Percentiles rank a stretch among this genome's conserved stretches.
Conservation (phyloP, 2,329 filamentous ascomycete genomes). For the Ceratocystis diversiconidia region DNA sequence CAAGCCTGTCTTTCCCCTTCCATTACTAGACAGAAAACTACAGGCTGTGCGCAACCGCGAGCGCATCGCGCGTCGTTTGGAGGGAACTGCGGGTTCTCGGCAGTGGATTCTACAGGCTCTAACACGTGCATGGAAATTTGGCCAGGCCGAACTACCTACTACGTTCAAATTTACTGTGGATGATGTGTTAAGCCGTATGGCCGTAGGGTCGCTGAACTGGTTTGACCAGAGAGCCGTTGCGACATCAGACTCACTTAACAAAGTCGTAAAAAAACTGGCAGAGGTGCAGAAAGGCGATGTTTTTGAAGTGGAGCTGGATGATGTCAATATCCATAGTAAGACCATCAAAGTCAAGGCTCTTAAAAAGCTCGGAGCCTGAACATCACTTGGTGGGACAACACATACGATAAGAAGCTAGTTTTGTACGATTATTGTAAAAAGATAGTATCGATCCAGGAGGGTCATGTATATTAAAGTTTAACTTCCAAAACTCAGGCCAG, state of each 20-base stretch:
- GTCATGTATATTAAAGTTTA: background rate
- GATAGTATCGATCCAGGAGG: background rate
- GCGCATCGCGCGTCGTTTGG: slow-evolving; percentile 34
- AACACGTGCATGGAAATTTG: slow-evolving; percentile 44
- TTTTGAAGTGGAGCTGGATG: slow-evolving; percentile 41
- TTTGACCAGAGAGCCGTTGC: slow-evolving; percentile 29
- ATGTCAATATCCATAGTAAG: slow-evolving; percentile 37
- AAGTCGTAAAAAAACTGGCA: slow-evolving; percentile 27
- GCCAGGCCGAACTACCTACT: slow-evolving; percentile 33
- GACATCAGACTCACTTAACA: slow-evolving; percentile 31
- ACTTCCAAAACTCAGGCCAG: background rate
- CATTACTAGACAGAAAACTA: slow-evolving; percentile 31
- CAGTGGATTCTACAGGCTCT: slow-evolving; percentile 48
- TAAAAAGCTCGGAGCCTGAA: slow-evolving; percentile 17
- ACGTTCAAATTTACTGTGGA: slow-evolving; percentile 36
- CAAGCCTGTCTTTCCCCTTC: background rate
- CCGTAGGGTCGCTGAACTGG: slow-evolving; percentile 35
- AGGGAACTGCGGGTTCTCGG: slow-evolving; percentile 30
- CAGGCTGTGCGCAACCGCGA: slow-evolving; percentile 40
- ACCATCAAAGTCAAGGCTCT: slow-evolving; percentile 35
- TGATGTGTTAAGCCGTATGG: slow-evolving; percentile 25
- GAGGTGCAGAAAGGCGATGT: slow-evolving; percentile 37
- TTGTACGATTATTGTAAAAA: slow-evolving; percentile 2
- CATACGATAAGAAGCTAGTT: background rate
- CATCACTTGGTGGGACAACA: background rate